A percentile compares a stretch with the other conserved stretches of the same genome.
These are phyloP conservation scores for Allium sativum DNA, from an alignment of 106 monocot genomes.

Conservation along the genomic window DNA sequence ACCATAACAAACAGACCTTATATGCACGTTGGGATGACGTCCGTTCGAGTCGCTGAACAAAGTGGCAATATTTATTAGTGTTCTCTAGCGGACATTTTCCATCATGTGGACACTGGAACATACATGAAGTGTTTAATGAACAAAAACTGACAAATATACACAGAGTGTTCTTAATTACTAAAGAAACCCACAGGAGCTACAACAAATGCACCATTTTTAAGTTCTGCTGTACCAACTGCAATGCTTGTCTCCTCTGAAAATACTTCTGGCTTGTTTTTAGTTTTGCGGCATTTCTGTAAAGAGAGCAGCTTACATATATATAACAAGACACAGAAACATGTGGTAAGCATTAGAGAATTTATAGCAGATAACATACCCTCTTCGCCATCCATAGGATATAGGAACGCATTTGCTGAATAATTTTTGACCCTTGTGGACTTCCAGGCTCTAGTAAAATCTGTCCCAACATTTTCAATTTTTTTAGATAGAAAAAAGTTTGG, in stretches of 20 bases:
- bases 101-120: conserved; percentile 86
- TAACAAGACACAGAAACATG: conserved; percentile 2
- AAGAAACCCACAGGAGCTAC: conserved; percentile 82
- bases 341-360: background rate
- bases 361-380: conserved; percentile 38
- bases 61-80: conserved; percentile 86
- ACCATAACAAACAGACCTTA: conserved; percentile 39
- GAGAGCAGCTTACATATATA: background rate
- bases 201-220: conserved; percentile 57
- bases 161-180: background rate
- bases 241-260: conserved; percentile 28
- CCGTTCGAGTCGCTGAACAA: conserved; percentile 89
- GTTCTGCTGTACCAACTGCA: conserved; percentile 12
- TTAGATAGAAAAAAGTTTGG: no score
- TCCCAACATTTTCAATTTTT: background rate
- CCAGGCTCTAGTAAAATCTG: conserved; percentile 98
- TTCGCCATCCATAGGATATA: conserved; percentile 95
- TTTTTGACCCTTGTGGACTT: conserved; percentile 91
- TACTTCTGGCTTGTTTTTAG: conserved; percentile 12
- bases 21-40: conserved; percentile 87
- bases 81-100: conserved; percentile 85
- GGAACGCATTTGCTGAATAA: conserved; percentile 81
- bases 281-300: conserved; percentile 64
- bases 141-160: no score
- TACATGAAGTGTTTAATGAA: background rate